Evolutionary conservation across 140 eudicot genomes (phyloP), one percentile per base, ranked within the genome.

Genomic region (Ambrosia hybrid): DNA sequence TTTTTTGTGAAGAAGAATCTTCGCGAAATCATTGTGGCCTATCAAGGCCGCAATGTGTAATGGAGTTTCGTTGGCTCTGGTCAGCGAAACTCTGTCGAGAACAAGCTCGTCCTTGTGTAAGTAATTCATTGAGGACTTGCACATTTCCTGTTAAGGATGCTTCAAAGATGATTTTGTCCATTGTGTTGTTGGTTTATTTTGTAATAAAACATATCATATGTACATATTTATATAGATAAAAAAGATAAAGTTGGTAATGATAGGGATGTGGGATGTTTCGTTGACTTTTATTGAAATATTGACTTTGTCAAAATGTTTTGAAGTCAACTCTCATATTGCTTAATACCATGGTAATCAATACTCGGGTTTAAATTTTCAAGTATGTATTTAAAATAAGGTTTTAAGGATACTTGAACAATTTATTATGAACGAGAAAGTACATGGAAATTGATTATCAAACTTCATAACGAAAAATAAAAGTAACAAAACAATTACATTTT

Each of bases 1-100:
- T 30, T 83, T 83, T 33, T 15, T 37, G 3, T 1, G 33, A 34
- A 86, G 67, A 26, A 86, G 65, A 30, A 56, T 55, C 14, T 8
- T 70, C 3, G 59, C 30, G 37, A 78, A 71, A 13, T 67, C 83
- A 4, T 77, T 67, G 84, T 78, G 87, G 55, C 86, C 91, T 45
- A 67, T 81, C 49, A 57, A 38, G 68, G 84, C 72, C 2, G 88
- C 81, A 39, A 80, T 75, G 79, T 80, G 84, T 12, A 85, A 39
- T 7, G 91, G 87, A 15, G 76, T 55, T 30, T 82, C 79, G 9
- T n/a, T 62, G 62, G 52, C 46, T 70, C 65, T 60, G 45, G 80
- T 55, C 49, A 70, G 71, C 15, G 82, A 34, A 61, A 79, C 41
- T 39, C 80, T 70, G 46, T 78, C 71, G 11, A 84, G 88, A 72